Conservation (phyloP, 805 yeast species). For the Pichia paraexigua region DNA sequence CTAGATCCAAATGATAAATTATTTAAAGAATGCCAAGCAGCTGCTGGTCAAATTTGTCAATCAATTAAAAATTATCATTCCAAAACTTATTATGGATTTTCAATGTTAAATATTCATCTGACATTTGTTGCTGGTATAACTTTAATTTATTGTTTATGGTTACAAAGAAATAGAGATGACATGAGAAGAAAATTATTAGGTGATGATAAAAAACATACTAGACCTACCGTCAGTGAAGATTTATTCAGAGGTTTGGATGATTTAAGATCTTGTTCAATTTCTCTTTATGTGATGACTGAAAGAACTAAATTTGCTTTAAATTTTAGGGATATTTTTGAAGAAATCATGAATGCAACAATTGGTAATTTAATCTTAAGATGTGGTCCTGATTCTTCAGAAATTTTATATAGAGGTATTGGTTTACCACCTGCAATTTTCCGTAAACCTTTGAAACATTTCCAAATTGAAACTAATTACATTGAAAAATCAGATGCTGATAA, state of each 20-base stretch:
- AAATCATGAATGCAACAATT: conserved; percentile 54
- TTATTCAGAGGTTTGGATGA: conserved; percentile 52
- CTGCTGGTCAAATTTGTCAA: conserved; percentile 64
- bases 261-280: conserved; percentile 55
- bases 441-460: conserved; percentile 32
- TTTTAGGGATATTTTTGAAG: conserved; percentile 62
- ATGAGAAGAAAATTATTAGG: conserved; percentile 46
- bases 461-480: conserved; percentile 26
- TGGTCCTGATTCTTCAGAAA: conserved; percentile 54
- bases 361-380: conserved; percentile 55
- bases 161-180: conserved; percentile 55
- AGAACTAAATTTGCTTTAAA: conserved; percentile 53
- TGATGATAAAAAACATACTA: conserved; percentile 50
- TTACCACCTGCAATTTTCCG: conserved; percentile 56
- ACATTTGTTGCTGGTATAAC: conserved; percentile 66
- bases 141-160: conserved; percentile 57
- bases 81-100: conserved; percentile 53
- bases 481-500: conserved; percentile 30
- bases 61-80: conserved; percentile 56
- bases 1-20: conserved; percentile 53
- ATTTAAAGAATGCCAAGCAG: conserved; percentile 61
- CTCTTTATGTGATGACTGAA: conserved; percentile 59
- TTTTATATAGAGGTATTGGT: conserved; percentile 37
- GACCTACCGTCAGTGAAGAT: conserved; percentile 49
- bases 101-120: conserved; percentile 59